Evolutionary conservation across 129 eudicot genomes (phyloP), one percentile per base, ranked within the genome.

Genomic region (Oenanthe sinensis): DNA sequence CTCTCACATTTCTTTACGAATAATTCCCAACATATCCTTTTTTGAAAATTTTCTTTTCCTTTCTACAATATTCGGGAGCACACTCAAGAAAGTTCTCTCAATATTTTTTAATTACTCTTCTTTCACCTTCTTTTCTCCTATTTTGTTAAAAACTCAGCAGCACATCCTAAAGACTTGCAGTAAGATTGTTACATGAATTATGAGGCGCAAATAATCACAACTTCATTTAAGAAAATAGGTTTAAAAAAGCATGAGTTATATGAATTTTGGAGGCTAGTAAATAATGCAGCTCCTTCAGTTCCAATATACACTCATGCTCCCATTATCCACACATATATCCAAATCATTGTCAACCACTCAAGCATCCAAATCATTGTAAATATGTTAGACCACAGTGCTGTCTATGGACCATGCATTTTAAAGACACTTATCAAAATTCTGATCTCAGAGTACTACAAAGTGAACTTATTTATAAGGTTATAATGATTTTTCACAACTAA

Each of bases 261-360:
- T 15, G 9, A 28, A 13, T 13, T 60, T 60, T 60, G 42, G 72
- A 67, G 42, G 42, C 72, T 67, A 26, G 72, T 15, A 67, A 28
- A 67, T 67, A 67, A 67, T 26, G 72, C 72, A 67, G 10, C 9
- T 24, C 68, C 68, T 24, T n/a, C 12, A 8, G 2, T 26, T 33
- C 19, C 72, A 30, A 33, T 28, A 67, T 67, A 67, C 72, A 67
- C 72, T 67, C 42, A 67, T 12, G 22, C 72, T 67, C 42, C 19
- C 39, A 13, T 67, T 67, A 26, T 67, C 72, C 72, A 33, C 19
- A 4, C 43, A 67, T 15, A 33, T 30, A 24, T 15, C 19, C 22
- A 67, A 67, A 30, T n/a, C 68, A 60, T 60, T 60, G 68, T 60
- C 33, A 60, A 60, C 68, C 68, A 60, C 68, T 60, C 68, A 60